These are phyloP conservation scores for Colletotrichum truncatum DNA, from an alignment of 2,329 filamentous ascomycete genomes.

Conservation along the genomic window DNA sequence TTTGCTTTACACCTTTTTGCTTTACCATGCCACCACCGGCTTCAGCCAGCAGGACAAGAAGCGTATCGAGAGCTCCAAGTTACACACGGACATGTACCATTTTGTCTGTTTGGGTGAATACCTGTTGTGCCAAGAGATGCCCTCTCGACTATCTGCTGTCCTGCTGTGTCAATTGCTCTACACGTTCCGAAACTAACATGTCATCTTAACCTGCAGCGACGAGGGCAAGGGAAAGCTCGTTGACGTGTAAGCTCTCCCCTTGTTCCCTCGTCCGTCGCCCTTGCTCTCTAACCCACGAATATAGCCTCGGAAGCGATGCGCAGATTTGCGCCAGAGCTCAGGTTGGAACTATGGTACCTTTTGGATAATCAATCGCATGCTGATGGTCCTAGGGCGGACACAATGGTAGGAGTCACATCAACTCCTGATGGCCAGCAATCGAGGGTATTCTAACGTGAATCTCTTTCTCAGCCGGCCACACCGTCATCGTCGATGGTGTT, in stretches of 20 bases:
- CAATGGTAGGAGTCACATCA: slow-evolving; percentile 38
- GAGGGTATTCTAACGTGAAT: slow-evolving; percentile 27
- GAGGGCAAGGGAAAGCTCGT: slow-evolving; percentile 50
- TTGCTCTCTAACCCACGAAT: slow-evolving; percentile 27
- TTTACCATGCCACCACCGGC: slow-evolving; percentile 5
- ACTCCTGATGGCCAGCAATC: slow-evolving; percentile 20
- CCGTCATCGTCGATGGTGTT: slow-evolving; percentile 30
- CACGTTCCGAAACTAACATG: slow-evolving; percentile 11
- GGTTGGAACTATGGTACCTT: slow-evolving; percentile 25
- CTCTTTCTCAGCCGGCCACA: slow-evolving; percentile 27
- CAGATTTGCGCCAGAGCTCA: slow-evolving; percentile 32
- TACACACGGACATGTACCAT: background rate
- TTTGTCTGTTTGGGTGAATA: background rate
- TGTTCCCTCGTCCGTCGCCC: slow-evolving; percentile 24
- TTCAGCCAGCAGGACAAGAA: slow-evolving; percentile 3
- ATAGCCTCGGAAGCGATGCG: slow-evolving; percentile 35
- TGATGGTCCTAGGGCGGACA: slow-evolving; percentile 39
- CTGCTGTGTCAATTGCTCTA: slow-evolving; percentile 9
- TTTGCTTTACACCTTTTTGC: slow-evolving; percentile 34
- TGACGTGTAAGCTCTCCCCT: slow-evolving; percentile 40
- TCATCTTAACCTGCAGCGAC: slow-evolving; percentile 38
- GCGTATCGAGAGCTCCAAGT: background rate
- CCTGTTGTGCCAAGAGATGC: background rate
- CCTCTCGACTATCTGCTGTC: background rate
- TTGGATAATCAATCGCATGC: slow-evolving; percentile 28